These are phyloP conservation scores for Coniella vitis DNA, from an alignment of 2,329 filamentous ascomycete species.

Conservation along the genomic window DNA sequence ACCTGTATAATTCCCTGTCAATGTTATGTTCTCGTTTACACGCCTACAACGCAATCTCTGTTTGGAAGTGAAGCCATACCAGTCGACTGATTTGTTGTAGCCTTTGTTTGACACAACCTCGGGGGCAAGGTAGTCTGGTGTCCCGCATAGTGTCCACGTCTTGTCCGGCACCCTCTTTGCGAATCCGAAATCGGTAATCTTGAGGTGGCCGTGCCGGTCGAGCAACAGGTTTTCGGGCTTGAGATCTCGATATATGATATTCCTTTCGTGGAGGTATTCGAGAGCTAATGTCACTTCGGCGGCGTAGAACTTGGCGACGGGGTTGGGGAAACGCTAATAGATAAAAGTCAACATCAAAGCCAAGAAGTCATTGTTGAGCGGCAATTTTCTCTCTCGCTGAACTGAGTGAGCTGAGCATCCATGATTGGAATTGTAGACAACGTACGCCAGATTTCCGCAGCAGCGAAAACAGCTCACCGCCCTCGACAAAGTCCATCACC, in stretches of 20 bases:
- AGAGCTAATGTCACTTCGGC: slow-evolving; percentile 93
- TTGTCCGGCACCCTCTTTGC: slow-evolving; percentile 98
- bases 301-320: slow-evolving; percentile 98
- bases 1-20: slow-evolving; percentile 51
- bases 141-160: slow-evolving; percentile 97
- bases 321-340: slow-evolving; percentile 86
- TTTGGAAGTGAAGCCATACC: slow-evolving; percentile 65
- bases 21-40: slow-evolving; percentile 8
- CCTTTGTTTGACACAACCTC: slow-evolving; percentile 99
- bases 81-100: slow-evolving; percentile 99
- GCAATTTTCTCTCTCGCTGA: too few species aligned
- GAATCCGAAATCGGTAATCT: slow-evolving; percentile 98
- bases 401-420: too few species aligned
- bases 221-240: slow-evolving; percentile 92
- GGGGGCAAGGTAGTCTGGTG: slow-evolving; percentile 92
- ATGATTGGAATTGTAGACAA: too few species aligned
- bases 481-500: slow-evolving; percentile 99
- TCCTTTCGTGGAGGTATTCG: slow-evolving; percentile 87
- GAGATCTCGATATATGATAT: slow-evolving; percentile 96
- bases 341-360: slow-evolving; percentile 19
- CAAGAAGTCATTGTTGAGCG: neutral
- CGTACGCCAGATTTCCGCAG: slow-evolving; percentile 84
- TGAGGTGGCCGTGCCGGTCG: slow-evolving; percentile 87
- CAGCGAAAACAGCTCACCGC: slow-evolving; percentile 92
- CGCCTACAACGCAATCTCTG: too few species aligned